Conservation (phyloP, 2,329 filamentous ascomycete species). For the Colletotrichum tamarilloi region DNA sequence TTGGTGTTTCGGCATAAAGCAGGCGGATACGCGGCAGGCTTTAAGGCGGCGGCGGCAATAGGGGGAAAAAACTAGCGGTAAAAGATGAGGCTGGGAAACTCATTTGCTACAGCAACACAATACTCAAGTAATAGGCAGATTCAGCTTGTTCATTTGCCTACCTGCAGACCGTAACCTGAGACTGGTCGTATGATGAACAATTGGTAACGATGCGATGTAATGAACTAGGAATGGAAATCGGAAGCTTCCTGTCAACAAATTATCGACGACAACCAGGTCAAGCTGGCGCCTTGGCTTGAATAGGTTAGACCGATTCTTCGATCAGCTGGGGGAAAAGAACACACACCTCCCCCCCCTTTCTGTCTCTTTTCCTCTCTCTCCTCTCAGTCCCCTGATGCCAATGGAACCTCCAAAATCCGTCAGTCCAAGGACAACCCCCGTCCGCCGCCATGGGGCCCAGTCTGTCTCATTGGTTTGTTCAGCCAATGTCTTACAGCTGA, state of each 20-base stretch:
- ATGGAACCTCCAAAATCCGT: too few relatives aligned
- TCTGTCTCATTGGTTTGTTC: conserved; percentile 12
- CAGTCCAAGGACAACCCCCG: not conserved
- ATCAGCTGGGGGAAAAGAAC: not conserved
- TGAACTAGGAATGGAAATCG: not conserved
- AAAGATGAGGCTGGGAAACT: not conserved
- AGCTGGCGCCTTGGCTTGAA: conserved; percentile 2
- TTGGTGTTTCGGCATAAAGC: not conserved
- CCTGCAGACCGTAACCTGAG: not conserved
- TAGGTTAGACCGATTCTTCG: not conserved
- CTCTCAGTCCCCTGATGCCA: too few relatives aligned
- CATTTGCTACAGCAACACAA: not conserved
- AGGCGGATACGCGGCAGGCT: not conserved
- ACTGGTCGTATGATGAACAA: not conserved
- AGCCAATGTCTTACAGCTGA: conserved; percentile 29
- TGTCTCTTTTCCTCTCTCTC: not conserved
- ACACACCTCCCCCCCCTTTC: not conserved
- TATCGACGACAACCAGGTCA: not conserved
- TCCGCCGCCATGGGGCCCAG: not conserved
- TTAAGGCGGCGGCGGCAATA: not conserved
- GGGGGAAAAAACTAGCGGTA: not conserved
- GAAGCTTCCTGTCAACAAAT: conserved; percentile 4
- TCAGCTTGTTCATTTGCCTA: not conserved
- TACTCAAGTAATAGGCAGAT: not conserved
- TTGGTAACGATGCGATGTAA: not conserved